Evolutionary conservation across 2,329 filamentous ascomycete genomes (phyloP).

Genomic region (Colletotrichum acutatum): DNA sequence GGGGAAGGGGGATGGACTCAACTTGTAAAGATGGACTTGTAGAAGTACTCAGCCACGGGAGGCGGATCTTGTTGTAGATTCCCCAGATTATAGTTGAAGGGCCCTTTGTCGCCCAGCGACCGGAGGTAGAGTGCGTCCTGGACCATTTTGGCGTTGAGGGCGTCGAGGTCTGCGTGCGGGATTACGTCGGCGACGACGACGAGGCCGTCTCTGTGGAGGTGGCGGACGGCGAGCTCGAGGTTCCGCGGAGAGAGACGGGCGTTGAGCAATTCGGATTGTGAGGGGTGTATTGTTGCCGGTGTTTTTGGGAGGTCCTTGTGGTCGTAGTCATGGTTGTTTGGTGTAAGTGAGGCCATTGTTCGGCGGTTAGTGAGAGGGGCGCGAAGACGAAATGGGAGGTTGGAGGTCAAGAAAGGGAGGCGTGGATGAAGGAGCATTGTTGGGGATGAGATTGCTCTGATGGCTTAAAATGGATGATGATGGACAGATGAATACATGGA

Average conservation of each 20-base stretch:
- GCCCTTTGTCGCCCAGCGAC: constrained; percentile 61
- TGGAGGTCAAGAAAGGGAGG: not conserved
- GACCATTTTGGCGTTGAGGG: constrained; percentile 68
- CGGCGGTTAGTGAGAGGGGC: not conserved
- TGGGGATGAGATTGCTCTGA: not conserved
- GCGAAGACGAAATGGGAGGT: too few species aligned
- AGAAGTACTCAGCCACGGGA: constrained; percentile 59
- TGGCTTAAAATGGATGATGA: not conserved
- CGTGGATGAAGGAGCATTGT: not conserved
- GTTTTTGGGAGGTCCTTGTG: not conserved
- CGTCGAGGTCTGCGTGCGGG: constrained; percentile 61
- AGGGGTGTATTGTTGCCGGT: constrained; percentile 46
- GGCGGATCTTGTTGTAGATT: constrained; percentile 72
- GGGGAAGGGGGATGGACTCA: constrained; percentile 32
- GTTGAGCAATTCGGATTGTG: constrained; percentile 35
- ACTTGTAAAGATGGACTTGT: constrained; percentile 65
- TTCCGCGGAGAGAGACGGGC: constrained; percentile 55
- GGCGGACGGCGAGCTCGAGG: constrained; percentile 64
- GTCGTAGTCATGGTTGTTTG: not conserved
- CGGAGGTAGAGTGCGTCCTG: constrained; percentile 65
- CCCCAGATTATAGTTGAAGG: constrained; percentile 72
- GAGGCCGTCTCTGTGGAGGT: constrained; percentile 64
- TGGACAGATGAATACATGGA: too few species aligned
- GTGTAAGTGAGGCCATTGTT: constrained; percentile 21
- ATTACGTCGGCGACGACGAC: constrained; percentile 67